Conservation (phyloP, 192 early-diverging fungal genomes). For the Piromyces finnis region DNA sequence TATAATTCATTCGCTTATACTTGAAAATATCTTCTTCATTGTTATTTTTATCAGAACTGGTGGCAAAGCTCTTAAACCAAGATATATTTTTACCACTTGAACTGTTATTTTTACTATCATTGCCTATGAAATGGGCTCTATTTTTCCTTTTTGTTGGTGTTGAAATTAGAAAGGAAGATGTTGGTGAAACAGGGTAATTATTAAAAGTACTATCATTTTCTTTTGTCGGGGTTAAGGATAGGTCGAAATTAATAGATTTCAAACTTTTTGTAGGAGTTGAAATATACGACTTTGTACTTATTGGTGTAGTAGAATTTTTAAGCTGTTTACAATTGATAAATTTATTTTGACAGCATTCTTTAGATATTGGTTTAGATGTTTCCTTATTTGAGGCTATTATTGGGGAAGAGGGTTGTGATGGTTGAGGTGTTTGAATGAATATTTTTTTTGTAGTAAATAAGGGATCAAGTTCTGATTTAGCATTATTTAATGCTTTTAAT, state of each 20-base stretch:
- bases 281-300: background rate
- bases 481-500: background rate
- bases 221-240: background rate
- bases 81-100: background rate
- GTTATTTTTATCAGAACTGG: background rate
- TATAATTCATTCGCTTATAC: background rate
- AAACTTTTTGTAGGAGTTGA: background rate
- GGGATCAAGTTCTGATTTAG: background rate
- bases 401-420: background rate
- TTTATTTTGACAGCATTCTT: background rate
- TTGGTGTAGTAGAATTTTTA: background rate
- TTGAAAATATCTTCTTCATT: background rate
- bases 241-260: background rate
- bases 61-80: background rate
- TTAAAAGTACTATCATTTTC: background rate
- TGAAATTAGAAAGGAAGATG: background rate
- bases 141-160: background rate
- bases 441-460: background rate
- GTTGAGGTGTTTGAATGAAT: background rate
- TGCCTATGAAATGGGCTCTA: background rate
- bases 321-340: background rate
- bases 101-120: background rate
- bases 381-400: background rate
- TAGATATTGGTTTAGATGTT: background rate
- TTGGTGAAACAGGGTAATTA: background rate